These are phyloP conservation scores for Ceratocystiopsis brevicomis DNA, from an alignment of 2,329 filamentous ascomycete genomes.

Conservation along the genomic window DNA sequence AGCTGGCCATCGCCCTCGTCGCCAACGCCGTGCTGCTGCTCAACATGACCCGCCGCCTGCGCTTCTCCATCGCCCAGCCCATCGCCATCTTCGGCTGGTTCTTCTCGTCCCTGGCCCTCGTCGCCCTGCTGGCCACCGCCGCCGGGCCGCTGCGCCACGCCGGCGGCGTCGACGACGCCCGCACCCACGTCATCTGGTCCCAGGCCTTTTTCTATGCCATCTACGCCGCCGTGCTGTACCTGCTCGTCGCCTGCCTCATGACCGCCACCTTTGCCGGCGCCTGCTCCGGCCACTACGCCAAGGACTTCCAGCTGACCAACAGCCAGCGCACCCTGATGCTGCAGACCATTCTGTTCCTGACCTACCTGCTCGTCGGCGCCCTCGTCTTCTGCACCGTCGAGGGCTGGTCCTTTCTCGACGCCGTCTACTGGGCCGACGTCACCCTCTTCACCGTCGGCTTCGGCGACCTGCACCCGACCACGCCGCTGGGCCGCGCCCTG, in stretches of 20 bases:
- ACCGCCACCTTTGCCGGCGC: conserved; percentile 66
- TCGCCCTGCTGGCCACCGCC: conserved; percentile 47
- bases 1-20: conserved; percentile 54
- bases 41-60: conserved; percentile 66
- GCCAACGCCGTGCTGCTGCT: conserved; percentile 70
- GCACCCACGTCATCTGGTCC: conserved; percentile 40
- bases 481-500: conserved; percentile 44
- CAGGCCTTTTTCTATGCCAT: conserved; percentile 80
- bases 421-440: conserved; percentile 62
- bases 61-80: conserved; percentile 67
- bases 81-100: conserved; percentile 70
- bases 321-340: conserved; percentile 77
- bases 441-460: conserved; percentile 47
- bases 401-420: conserved; percentile 57
- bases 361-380: conserved; percentile 64
- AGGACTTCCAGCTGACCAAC: conserved; percentile 59
- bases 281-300: conserved; percentile 46
- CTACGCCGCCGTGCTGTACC: conserved; percentile 62
- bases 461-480: conserved; percentile 32
- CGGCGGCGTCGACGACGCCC: conserved; percentile 17
- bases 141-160: conserved; percentile 30
- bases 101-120: conserved; percentile 43
- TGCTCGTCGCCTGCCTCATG: conserved; percentile 58
- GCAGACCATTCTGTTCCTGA: conserved; percentile 70
- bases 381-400: conserved; percentile 57